Evolutionary conservation across 2,329 filamentous ascomycete species (phyloP), one percentile per base, ranked within the genome.

Genomic region (Metarhizium brunneum): DNA sequence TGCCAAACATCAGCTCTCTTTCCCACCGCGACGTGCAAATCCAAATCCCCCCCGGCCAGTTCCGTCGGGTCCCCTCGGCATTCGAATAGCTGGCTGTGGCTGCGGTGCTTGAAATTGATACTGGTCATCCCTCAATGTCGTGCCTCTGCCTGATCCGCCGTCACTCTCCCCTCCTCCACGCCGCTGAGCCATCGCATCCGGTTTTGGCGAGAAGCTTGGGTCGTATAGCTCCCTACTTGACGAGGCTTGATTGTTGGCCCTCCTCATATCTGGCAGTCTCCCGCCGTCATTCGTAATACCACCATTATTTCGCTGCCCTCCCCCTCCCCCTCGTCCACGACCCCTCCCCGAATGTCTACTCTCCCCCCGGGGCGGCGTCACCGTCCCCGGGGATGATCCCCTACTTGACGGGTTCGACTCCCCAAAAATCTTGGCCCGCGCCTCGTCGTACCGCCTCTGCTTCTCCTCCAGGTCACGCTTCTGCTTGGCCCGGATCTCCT

Each of bases 391-490:
- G 4, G 83, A 83, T 4, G 84, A 85, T 7, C 78, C 76, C 1
- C 84, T 81, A 0, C 85, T 80, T 7, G 75, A 75, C 10, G 75
- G 70, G 38, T 70, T 74, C 10, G 75, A 73, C 38, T 82, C 83
- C 20, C 91, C 91, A 69, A 96, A 92, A 55, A 96, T 86, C 68
- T 91, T 87, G 63, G 92, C 90, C 35, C 92, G 81, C 6, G 86
- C 89, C 73, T 96, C 91, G 58, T 95, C 88, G 68, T 96, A 96
- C 58, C 88, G 87, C 56, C 85, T 85, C 74, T 95, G 88, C 74
- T 94, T 96, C 73, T 95, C 91, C 66, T 95, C 91, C 10, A 85
- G 82, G 63, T 95, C 90, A 51, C 82, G 80, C 67, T 90, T 84
- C 54, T 92, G 88, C 65, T 87, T 87, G 29, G 84, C 82, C 59